Conservation (phyloP, 2,329 filamentous ascomycete species). For the Cordyceps fumosorosea region DNA sequence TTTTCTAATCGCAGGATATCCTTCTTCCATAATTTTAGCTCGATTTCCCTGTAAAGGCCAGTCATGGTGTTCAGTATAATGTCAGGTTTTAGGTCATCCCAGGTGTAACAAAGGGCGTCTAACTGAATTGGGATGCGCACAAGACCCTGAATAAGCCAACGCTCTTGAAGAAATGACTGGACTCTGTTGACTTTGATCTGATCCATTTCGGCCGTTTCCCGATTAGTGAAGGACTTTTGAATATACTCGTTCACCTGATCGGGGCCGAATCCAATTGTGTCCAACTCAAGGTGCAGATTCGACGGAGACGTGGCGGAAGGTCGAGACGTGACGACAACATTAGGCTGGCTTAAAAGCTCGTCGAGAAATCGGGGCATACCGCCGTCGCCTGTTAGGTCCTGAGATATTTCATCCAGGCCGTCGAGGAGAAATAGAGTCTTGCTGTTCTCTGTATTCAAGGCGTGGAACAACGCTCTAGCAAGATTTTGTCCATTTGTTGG, state of each 20-base stretch:
- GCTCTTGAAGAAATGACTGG: conserved; percentile 25
- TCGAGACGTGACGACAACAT: conserved; percentile 34
- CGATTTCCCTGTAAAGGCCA: too few species aligned
- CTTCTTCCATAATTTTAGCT: too few species aligned
- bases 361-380: not conserved
- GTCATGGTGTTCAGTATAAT: too few species aligned
- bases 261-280: too few species aligned
- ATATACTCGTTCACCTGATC: not conserved
- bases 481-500: not conserved
- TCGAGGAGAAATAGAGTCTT: conserved; percentile 35
- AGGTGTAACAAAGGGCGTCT: too few species aligned
- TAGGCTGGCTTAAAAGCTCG: not conserved
- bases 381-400: not conserved
- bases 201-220: conserved; percentile 18
- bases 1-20: too few species aligned
- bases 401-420: too few species aligned
- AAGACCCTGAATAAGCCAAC: conserved; percentile 27
- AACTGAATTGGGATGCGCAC: too few species aligned
- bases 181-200: not conserved
- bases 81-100: too few species aligned
- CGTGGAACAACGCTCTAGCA: not conserved
- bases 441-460: not conserved
- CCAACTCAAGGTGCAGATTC: conserved; percentile 13
- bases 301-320: conserved; percentile 20
- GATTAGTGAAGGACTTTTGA: conserved; percentile 13